Base-by-base conservation (phyloP, 768 basidiomycete species). In the Hortiboletus flavorubellus region DNA sequence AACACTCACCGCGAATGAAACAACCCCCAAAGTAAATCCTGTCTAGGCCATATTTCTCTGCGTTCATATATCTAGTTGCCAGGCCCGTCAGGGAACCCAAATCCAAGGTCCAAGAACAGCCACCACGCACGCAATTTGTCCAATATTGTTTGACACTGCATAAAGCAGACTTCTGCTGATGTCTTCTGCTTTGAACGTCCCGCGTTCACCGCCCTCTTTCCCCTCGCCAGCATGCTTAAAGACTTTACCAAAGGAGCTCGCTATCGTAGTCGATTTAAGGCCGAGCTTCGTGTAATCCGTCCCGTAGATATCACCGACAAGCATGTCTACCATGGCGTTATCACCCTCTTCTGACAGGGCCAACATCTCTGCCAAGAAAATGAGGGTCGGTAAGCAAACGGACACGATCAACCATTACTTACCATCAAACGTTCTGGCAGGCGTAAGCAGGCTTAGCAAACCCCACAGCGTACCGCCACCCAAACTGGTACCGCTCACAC, bases 301-400 rank as follows among this genome's bases (percentile, higher is more conserved):
- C n/a, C 97, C 93, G 70, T 97, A 99, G 63, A 99, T 99, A 74
- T 99, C 97, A 35, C 97, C 96, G 43, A 99, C 95, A 46, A 98
- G 86, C 96, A 98, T 98, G 72, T 99, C 97, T 14, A 98, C 95
- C 6, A 80, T 80, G 41, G 90, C 83, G 68, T 99, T 98, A 73
- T 97, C 92, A 38, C 97, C 97, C 67, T 82, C 71, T 73, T 99
- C 97, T 0, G 97, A 97, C 21, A 99, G 79, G 8, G 85, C 83
- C 61, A 99, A 77, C 96, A 99, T 99, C 72, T 98, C 97, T 99
- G 75, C 55, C 39, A 59, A 53, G 55, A 46, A 29, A 53, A 50
- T 14, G 11, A 47, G 35, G 39, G 23, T 35, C 42, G 16, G 42
- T 49, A 14, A 59, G 40, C 38, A 49, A 35, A 45, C 14, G n/a